phyloP scores from a whole-genome alignment of 1,284 basidiomycete species.

The Athelia psychrophila region DNA sequence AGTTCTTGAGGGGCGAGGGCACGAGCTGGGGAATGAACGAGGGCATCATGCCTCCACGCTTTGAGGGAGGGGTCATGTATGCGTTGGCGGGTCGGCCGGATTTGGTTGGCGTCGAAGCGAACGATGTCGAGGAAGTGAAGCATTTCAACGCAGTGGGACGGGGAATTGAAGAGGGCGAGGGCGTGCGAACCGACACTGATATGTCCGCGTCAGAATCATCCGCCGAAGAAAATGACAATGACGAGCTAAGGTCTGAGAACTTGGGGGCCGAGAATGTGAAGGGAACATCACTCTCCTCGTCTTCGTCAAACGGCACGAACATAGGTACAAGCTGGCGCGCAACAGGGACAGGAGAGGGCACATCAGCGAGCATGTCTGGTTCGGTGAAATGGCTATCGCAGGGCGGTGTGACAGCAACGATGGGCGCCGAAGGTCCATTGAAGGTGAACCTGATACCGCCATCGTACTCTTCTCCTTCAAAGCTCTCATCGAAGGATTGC shows the following conservation, averaged over 20 bases:
- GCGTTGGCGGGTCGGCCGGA: slow-evolving; percentile 18
- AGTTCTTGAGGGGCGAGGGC: slow-evolving; percentile 35
- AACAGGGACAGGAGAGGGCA: slow-evolving; percentile 4
- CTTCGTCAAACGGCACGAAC: slow-evolving; percentile 25
- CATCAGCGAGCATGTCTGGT: not conserved
- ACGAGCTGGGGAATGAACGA: slow-evolving; percentile 53
- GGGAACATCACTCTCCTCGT: slow-evolving; percentile 24
- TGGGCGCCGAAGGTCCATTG: slow-evolving; percentile 12
- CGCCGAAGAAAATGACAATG: slow-evolving; percentile 14
- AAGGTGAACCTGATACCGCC: slow-evolving; percentile 72
- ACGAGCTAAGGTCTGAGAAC: slow-evolving; percentile 9
- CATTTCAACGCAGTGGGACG: slow-evolving; percentile 36
- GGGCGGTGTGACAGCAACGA: not conserved
- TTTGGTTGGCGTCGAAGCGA: slow-evolving; percentile 10
- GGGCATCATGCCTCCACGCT: slow-evolving; percentile 40
- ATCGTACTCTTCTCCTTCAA: slow-evolving; percentile 32
- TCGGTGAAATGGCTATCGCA: not conserved
- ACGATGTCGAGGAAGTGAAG: slow-evolving; percentile 24
- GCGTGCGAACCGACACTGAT: slow-evolving; percentile 10
- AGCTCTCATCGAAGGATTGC: slow-evolving; percentile 36
- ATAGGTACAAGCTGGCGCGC: slow-evolving; percentile 4
- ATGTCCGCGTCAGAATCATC: slow-evolving; percentile 17
- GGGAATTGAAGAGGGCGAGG: slow-evolving; percentile 52
- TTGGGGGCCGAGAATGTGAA: slow-evolving; percentile 19
- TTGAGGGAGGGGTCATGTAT: slow-evolving; percentile 43